Conservation (phyloP, 2,329 filamentous ascomycete genomes). For the Neonectria hederae region DNA sequence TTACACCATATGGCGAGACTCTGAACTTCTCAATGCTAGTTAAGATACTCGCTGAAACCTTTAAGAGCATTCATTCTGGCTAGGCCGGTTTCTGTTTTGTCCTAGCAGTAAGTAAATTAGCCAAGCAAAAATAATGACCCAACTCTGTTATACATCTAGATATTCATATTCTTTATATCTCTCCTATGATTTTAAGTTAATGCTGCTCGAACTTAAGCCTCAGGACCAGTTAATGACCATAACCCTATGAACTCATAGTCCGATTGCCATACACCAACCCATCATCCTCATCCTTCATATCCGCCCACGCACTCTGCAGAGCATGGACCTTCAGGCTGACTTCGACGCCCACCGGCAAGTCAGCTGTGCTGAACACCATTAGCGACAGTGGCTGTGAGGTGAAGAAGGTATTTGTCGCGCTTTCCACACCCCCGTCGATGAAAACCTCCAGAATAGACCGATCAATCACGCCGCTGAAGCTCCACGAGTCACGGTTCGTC, state of each 20-base stretch:
- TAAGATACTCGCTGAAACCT: no score
- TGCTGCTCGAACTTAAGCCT: no score
- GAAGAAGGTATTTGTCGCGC: conserved; percentile 46
- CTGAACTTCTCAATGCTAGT: background rate
- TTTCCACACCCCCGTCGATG: conserved; percentile 46
- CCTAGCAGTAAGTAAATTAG: no score
- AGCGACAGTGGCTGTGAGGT: conserved; percentile 39
- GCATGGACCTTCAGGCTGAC: conserved; percentile 39
- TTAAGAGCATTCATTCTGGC: background rate
- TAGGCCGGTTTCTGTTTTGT: background rate
- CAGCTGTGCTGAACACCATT: conserved; percentile 30
- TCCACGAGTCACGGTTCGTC: conserved; percentile 33
- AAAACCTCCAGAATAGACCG: conserved; percentile 50
- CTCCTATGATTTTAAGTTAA: no score
- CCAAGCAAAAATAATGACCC: no score
- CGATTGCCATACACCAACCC: background rate
- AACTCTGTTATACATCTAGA: no score
- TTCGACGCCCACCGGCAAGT: conserved; percentile 32
- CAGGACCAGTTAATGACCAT: no score
- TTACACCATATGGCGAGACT: no score
- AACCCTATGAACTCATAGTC: background rate
- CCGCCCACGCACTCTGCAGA: conserved; percentile 41
- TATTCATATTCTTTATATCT: no score
- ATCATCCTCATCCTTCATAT: background rate
- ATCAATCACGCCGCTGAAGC: conserved; percentile 47